Base-by-base conservation (phyloP, 352 stramenopile species). In the Blastocystis sp. region DNA sequence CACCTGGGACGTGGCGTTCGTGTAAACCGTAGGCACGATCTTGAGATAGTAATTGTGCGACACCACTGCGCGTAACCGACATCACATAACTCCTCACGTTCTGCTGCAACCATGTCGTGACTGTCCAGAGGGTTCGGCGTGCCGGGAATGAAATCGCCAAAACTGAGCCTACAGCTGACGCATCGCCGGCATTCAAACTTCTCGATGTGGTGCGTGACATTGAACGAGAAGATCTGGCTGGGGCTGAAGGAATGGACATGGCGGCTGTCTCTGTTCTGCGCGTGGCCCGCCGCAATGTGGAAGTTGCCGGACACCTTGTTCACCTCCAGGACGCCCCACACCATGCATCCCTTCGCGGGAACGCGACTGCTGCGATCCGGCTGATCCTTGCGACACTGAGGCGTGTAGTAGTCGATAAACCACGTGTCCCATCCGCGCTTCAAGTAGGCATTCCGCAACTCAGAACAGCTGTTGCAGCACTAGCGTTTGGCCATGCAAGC, bases 291-390 rank as follows among this genome's bases (percentile, higher is more conserved):
- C 2, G 94, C 94, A 76, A 96, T 93, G 89, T 97, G 93, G 89
- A 97, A 96, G 80, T 96, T 97, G 5, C 94, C 94, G 10, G 91
- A 91, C 0, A 97, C 94, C 64, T 91, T 89, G 89, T 96, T 96
- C 0, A 96, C 91, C 1, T 90, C 91, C 90, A 97, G 93, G 88
- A 92, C 91, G 62, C 93, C 93, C 28, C 89, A 89, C 43, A 79
- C 41, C 78, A 88, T 88, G 60, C 76, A 74, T n/a, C 89, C 90
- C 59, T 90, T 84, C 21, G 89, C 59, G 28, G 90, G 90, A 88
- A 93, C 91, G 21, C 91, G 87, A 19, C 92, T 90, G 34, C 43
- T 69, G 10, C 17, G 4, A 41, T 52, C 19, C 19, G 11, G 52
- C 14, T 88, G 40, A 2, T 64, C 80, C 76, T 92, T 94, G 56